Base-by-base conservation (phyloP, 2,329 filamentous ascomycete genomes). In the Xylariaceae sp. region DNA sequence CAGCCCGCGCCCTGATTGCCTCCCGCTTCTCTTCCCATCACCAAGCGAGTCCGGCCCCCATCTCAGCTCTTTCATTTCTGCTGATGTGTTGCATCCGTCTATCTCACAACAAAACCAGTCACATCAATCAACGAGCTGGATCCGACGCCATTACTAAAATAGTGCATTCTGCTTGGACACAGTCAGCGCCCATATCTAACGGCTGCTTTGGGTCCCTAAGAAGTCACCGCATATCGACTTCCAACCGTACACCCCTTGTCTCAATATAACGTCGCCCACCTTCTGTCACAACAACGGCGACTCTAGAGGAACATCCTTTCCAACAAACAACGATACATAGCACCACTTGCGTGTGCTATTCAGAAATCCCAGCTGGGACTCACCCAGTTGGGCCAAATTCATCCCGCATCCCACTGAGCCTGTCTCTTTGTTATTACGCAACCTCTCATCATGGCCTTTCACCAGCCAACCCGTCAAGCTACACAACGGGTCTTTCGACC, bases 381-480 rank as follows among this genome's bases (percentile, higher is more conserved):
- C 24, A 7, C 45, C 43, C 36, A 34, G 38, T 16, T 45, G 43
- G 48, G 43, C 33, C 26, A 34, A 24, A 36, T 8, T 35, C 34
- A 32, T 42, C 31, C 19, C 17, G 31, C 30, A 6, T 32, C 30
- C 6, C 13, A 32, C 30, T n/a, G 15, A n/a, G 8, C 7, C 7
- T n/a, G 13, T 7, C 30, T 32, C 30, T n/a, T n/a, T 18, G 7
- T 13, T 13, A n/a, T 8, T 17, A 35, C 34, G 37, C 11, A 34
- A 15, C 30, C 30, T 39, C 41, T 22, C 46, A 56, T 30, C 37
- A 81, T 79, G 75, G 74, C 77, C 47, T 81, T 83, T 53, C 79
- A 79, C 48, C 78, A 81, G 54, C 72, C 78, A 34, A 73, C 76
- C 29, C 70, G 73, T 44, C 74, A 75, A 52, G 61, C 69, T 22